Evolutionary conservation across 1,284 basidiomycete genomes (phyloP).

Genomic region (Wolfiporia cocos): DNA sequence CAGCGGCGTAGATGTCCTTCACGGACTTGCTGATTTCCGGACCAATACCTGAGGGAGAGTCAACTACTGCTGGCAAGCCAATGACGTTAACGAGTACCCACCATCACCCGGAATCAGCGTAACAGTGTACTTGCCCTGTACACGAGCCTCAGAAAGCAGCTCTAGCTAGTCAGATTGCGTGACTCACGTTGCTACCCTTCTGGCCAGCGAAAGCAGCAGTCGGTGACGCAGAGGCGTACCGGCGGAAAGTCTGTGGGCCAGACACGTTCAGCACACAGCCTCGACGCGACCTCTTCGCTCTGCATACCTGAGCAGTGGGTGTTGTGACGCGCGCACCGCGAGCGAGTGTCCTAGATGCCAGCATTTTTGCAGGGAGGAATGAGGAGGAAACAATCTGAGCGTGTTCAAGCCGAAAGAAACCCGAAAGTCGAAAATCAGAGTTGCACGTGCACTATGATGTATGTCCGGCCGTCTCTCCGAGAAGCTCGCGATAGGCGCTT

Average conservation of each 20-base stretch:
- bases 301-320: conserved; percentile 39
- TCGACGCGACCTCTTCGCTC: no score
- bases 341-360: conserved; percentile 50
- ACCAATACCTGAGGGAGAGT: conserved; percentile 74
- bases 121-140: conserved; percentile 93
- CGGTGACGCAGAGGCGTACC: conserved; percentile 66
- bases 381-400: conserved; percentile 12
- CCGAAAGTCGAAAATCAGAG: conserved; percentile 16
- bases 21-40: conserved; percentile 97
- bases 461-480: conserved; percentile 17
- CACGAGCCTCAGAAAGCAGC: background rate
- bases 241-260: conserved; percentile 42
- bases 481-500: no score
- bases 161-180: conserved; percentile 2
- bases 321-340: conserved; percentile 46
- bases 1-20: conserved; percentile 89
- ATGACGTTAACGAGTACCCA: conserved; percentile 30
- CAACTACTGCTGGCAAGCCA: conserved; percentile 9
- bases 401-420: conserved; percentile 18
- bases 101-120: conserved; percentile 92
- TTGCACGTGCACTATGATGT: conserved; percentile 24
- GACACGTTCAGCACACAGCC: no score
- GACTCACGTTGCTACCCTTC: conserved; percentile 78
- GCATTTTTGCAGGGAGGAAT: conserved; percentile 38
- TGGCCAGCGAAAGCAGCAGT: conserved; percentile 85